Evolutionary conservation across 2,329 filamentous ascomycete species (phyloP), one percentile per base, ranked within the genome.

Genomic region (Scolecobasidium constrictum): DNA sequence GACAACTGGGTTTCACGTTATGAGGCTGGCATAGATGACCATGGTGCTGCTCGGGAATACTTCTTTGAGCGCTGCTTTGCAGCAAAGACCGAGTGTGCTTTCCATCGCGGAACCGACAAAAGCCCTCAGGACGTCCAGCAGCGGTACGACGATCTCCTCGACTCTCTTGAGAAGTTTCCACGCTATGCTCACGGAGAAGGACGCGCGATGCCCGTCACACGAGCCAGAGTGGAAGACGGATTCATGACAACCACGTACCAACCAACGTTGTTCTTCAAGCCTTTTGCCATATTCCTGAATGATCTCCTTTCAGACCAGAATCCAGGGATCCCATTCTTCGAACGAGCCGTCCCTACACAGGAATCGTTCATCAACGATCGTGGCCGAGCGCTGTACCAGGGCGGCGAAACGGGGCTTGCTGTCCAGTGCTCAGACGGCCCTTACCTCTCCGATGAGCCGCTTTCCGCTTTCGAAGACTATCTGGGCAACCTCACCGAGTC

Each of bases 1-100:
- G 51, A 58, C 45, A 62, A 56, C 47, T 66, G 61, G 44, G 9
- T 12, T 18, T 36, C 34, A 9, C 12, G 34, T 11, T 12, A 36
- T 65, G 62, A 38, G 56, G 56, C 15, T 41, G 65, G 61, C 45
- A 51, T 71, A 5, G 43, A 56, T 11, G 66, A 71, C 45, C 59
- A 63, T 4, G 65, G 69, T 44, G 65, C 64, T 23, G 59, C 55
- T 15, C 56, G 68, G 49, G 47, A 58, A 1, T 51, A 54, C 2
- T 67, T 71, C 51, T 69, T 66, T 52, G 60, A 59, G 4, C 63
- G 60, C 38, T 72, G 69, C 43, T 56, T 53, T 51, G 7, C 58
- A 56, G 12, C 58, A 53, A 9, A 31, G n/a, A n/a, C 9, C 26
- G 26, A 31, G 26, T 31, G 26, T 31, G 9, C 26, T 31, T 31